Percentiles rank a stretch among this genome's conserved stretches.
These are phyloP conservation scores for Capsella bursapastoris DNA, from an alignment of 345 rosid species.

Conservation along the genomic window DNA sequence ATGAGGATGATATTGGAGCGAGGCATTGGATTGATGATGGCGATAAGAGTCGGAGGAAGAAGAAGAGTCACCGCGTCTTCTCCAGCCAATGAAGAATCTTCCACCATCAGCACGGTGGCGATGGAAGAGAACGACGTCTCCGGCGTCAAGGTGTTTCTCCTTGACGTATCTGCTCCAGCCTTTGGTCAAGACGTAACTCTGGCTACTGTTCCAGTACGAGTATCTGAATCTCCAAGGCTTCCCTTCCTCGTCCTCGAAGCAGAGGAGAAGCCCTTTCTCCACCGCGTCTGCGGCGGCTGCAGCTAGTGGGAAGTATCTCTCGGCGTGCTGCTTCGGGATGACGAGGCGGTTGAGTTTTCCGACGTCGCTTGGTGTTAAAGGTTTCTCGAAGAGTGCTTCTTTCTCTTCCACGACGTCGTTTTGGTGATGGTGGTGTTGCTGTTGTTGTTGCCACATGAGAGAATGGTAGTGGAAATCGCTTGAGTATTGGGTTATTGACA, in stretches of 20 bases:
- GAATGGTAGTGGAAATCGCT: slow-evolving; percentile 49
- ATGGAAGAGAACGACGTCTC: slow-evolving; percentile 70
- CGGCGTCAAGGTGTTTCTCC: slow-evolving; percentile 84
- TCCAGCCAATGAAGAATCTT: slow-evolving; percentile 77
- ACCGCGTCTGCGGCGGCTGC: slow-evolving; percentile 53
- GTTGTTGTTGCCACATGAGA: slow-evolving; percentile 53
- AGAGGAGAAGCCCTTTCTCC: slow-evolving; percentile 54
- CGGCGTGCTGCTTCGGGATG: slow-evolving; percentile 90
- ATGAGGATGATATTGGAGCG: slow-evolving; percentile 52
- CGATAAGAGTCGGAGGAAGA: slow-evolving; percentile 43
- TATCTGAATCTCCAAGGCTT: slow-evolving; percentile 84
- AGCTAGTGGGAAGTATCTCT: slow-evolving; percentile 75
- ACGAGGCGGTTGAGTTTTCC: slow-evolving; percentile 91
- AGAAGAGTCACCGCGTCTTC: slow-evolving; percentile 51
- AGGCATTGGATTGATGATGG: slow-evolving; percentile 45
- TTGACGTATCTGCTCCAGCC: slow-evolving; percentile 94
- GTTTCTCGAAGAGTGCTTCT: slow-evolving; percentile 78
- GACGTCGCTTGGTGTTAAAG: slow-evolving; percentile 87
- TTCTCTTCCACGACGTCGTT: slow-evolving; percentile 47
- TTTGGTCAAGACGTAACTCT: slow-evolving; percentile 87
- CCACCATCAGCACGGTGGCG: slow-evolving; percentile 61
- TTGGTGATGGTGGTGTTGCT: slow-evolving; percentile 36
- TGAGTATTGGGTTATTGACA: slow-evolving; percentile 61
- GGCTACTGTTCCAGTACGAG: slow-evolving; percentile 85
- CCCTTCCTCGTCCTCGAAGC: slow-evolving; percentile 88